phyloP scores from a whole-genome alignment of 345 rosid species.

The Gynandropsis gynandra region DNA sequence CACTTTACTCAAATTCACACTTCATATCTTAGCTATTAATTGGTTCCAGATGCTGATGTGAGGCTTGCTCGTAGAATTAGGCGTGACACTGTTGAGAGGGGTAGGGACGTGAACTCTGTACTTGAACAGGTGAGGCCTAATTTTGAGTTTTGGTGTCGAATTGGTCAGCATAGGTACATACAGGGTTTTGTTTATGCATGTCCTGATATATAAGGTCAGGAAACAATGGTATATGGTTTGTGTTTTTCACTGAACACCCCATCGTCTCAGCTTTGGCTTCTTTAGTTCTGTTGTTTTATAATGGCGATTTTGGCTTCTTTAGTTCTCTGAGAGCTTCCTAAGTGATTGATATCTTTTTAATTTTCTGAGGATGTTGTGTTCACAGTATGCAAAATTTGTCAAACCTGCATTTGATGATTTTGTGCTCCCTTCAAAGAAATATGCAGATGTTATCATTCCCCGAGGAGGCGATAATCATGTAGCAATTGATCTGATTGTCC shows the following conservation, averaged over 20 bases:
- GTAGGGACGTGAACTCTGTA: constrained; percentile 83
- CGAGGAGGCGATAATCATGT: constrained; percentile 95
- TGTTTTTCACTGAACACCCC: not conserved
- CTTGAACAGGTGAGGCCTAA: constrained; percentile 68
- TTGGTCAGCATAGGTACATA: not conserved
- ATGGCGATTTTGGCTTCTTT: too few relatives aligned
- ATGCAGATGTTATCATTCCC: constrained; percentile 89
- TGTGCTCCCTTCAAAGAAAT: constrained; percentile 89
- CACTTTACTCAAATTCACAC: not conserved
- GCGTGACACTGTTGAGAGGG: constrained; percentile 91
- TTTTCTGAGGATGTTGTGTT: constrained; percentile 11
- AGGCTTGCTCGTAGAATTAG: constrained; percentile 99
- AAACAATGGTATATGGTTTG: not conserved
- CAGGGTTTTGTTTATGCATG: constrained; percentile 2
- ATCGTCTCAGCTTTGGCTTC: not conserved
- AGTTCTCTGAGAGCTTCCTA: not conserved
- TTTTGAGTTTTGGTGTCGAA: not conserved
- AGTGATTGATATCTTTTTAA: constrained; percentile 13
- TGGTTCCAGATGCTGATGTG: constrained; percentile 89
- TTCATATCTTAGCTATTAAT: constrained; percentile 19
- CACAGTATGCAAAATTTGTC: constrained; percentile 91
- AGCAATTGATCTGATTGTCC: constrained; percentile 91
- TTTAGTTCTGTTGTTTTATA: not conserved
- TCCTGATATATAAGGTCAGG: not conserved
- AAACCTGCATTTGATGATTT: constrained; percentile 98